Percentiles rank a stretch among this genome's conserved stretches.
These are phyloP conservation scores for Flueggea neowawraea DNA, from an alignment of 441 rosid species.

Conservation along the genomic window DNA sequence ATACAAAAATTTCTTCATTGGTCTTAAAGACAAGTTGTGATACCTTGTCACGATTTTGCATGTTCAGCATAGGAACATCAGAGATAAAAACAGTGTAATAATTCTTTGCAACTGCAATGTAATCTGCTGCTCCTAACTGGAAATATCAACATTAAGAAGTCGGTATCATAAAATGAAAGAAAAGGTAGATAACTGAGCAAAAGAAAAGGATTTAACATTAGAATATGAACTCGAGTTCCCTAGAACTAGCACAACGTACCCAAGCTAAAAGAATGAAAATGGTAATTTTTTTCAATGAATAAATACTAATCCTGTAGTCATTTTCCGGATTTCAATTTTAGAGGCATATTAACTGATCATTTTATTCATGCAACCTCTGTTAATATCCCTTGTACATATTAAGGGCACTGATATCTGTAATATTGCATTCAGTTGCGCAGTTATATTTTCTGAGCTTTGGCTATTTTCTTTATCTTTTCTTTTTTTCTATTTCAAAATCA, in stretches of 20 bases:
- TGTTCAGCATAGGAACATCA: conserved; percentile 79
- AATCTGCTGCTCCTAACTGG: conserved; percentile 95
- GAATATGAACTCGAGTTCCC: too few species aligned
- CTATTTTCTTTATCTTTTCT: too few species aligned
- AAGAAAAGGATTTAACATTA: background rate
- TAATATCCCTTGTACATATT: background rate
- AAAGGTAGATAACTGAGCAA: background rate
- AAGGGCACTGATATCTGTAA: too few species aligned
- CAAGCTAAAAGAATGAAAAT: too few species aligned
- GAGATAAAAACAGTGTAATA: conserved; percentile 84
- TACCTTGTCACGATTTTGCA: conserved; percentile 90
- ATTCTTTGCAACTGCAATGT: conserved; percentile 77
- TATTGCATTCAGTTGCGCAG: too few species aligned
- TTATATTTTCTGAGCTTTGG: background rate
- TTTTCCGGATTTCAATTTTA: too few species aligned
- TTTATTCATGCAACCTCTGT: too few species aligned
- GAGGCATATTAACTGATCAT: too few species aligned
- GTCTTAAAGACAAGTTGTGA: background rate
- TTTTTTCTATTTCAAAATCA: background rate
- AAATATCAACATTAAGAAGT: background rate
- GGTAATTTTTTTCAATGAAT: too few species aligned
- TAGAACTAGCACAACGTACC: too few species aligned
- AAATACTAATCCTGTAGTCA: too few species aligned
- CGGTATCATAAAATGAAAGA: background rate
- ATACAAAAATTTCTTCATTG: conserved; percentile 24